Evolutionary conservation across 2,329 filamentous ascomycete genomes (phyloP), one percentile per base, ranked within the genome.

Genomic region (Aspergillus udagawae): DNA sequence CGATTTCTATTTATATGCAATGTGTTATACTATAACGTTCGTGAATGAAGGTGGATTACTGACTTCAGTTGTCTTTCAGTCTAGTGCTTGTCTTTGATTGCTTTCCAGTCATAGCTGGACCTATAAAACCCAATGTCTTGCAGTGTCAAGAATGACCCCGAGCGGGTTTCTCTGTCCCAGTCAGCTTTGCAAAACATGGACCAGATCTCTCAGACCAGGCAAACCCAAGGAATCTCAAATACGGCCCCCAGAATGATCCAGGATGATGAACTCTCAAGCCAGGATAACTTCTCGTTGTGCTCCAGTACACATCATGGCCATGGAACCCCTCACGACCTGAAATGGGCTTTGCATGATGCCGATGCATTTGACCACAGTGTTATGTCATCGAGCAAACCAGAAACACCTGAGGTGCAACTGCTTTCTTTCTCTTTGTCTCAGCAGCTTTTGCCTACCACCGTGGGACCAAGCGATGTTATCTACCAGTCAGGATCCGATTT

Each of bases 221-320:
- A 72, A 52, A 65, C 60, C 60, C 72, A 69, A 65, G 74, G 72
- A 67, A 64, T 73, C 50, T 67, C 72, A 66, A 73, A 71, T 64
- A 67, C 75, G 66, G 62, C 70, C 65, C 70, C 75, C 62, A 72
- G 70, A 66, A 65, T 66, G 61, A 55, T 69, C 68, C 73, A 75
- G 70, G 74, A 77, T 74, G 71, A 76, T 73, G 74, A 77, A 57
- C 66, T 75, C 60, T 73, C 72, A 54, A 73, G 70, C 66, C 72
- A 73, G 65, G 74, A 75, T 68, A 71, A 63, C 60, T 75, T 75
- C 61, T 74, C 74, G 59, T 70, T 76, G 60, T 74, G 71, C 67
- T 75, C 75, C 63, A 74, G 66, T 64, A 67, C 71, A 55, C 66
- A 67, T 58, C 70, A 66, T 65, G 63, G 61, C 67, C 66, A 66